A percentile compares a stretch with the other conserved stretches of the same genome.
Conservation (phyloP, 1,139 yeast species). For the Williopsis jadinii region DNA sequence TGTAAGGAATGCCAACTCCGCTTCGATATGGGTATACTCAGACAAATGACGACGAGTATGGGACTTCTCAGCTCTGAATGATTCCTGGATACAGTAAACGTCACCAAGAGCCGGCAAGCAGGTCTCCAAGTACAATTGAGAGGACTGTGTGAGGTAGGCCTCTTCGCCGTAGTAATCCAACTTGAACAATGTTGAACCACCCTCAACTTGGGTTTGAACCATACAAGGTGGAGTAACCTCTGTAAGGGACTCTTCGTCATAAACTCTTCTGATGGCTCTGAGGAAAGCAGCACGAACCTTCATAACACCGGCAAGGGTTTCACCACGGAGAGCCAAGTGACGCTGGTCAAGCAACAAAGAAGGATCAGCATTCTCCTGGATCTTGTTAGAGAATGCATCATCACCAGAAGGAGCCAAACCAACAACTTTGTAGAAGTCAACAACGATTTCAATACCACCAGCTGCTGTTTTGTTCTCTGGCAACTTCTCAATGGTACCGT, state of each 20-base stretch:
- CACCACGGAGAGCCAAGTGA: constrained; percentile 93
- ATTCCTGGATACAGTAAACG: constrained; percentile 95
- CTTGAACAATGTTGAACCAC: constrained; percentile 93
- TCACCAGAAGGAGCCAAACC: constrained; percentile 97
- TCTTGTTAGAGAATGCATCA: constrained; percentile 89
- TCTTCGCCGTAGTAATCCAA: constrained; percentile 95
- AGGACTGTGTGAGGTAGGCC: constrained; percentile 93
- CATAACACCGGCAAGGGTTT: constrained; percentile 89
- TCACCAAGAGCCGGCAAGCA: constrained; percentile 95
- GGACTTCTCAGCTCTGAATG: constrained; percentile 98
- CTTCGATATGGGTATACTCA: constrained; percentile 96
- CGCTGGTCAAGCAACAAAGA: constrained; percentile 89
- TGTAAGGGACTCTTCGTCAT: constrained; percentile 62
- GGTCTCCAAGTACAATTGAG: constrained; percentile 95
- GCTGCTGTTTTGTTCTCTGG: constrained; percentile 98
- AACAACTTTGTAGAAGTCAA: constrained; percentile 80
- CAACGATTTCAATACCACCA: constrained; percentile 92
- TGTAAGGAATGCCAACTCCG: constrained; percentile 79
- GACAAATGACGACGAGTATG: constrained; percentile 98
- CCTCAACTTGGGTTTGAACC: constrained; percentile 99
- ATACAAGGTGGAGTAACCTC: constrained; percentile 99
- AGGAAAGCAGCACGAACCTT: constrained; percentile 84
- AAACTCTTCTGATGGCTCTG: constrained; percentile 68
- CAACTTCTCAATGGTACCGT: constrained; percentile 72
- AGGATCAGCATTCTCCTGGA: constrained; percentile 92